Percentiles rank a stretch among this genome's conserved stretches.
Evolutionary conservation across 2,329 filamentous ascomycete genomes (phyloP).

Genomic region (Decorospora gaudefroyi): DNA sequence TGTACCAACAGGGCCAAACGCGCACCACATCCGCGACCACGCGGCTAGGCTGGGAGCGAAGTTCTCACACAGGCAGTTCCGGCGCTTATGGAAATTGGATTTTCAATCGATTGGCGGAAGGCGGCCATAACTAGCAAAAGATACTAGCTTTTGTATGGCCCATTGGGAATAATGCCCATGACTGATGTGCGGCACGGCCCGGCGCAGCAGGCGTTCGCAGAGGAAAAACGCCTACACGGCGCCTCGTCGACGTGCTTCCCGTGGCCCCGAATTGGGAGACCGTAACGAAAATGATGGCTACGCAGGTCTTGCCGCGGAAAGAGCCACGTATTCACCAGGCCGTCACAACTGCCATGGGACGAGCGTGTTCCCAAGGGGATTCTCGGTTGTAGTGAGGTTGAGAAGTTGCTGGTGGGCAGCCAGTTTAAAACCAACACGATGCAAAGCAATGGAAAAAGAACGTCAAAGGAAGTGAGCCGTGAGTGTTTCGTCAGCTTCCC

Average conservation of each 20-base stretch:
- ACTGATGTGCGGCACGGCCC: not conserved
- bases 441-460: not conserved
- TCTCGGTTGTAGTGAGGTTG: no score
- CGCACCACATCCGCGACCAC: not conserved
- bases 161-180: not conserved
- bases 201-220: not conserved
- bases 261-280: not conserved
- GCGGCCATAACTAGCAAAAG: not conserved
- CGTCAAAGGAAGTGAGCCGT: not conserved
- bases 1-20: not conserved
- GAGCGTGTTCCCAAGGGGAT: not conserved
- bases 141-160: not conserved
- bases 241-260: not conserved
- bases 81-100: not conserved
- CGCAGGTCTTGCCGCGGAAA: not conserved
- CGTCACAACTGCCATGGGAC: conserved; percentile 1
- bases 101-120: not conserved
- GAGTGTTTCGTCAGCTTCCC: not conserved
- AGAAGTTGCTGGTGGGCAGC: not conserved
- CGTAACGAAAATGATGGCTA: not conserved
- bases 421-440: not conserved
- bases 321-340: not conserved
- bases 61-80: not conserved
- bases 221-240: not conserved
- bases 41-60: not conserved